Base-by-base conservation (phyloP, 257 asterid genomes). In the Thymus quinquecostatus region DNA sequence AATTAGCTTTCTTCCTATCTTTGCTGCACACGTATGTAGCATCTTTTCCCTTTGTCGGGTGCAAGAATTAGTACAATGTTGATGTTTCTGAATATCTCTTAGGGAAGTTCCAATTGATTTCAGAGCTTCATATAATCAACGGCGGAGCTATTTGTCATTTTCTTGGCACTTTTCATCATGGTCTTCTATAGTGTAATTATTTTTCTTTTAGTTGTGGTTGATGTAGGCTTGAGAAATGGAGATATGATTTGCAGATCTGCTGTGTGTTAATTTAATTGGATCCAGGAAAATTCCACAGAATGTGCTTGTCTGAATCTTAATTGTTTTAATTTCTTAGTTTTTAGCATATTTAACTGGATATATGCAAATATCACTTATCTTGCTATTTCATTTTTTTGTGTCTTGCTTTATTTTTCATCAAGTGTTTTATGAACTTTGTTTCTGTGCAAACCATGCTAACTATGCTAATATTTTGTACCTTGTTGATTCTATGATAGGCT, bases 401-500 rank as follows among this genome's bases (percentile, higher is more conserved):
- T 13, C 41, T 44, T 8, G 49, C 8, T 21, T 21, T 21, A 21
- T 21, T 21, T 21, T 21, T 21, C 21, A 21, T 21, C 21, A 63
- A 21, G 62, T 56, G 77, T 68, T 32, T 63, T 10, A 6, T 69
- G 29, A 30, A 66, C 8, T 66, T 51, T 40, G 47, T 77, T 21
- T 72, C 53, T 64, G 59, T 49, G 80, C 21, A 60, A 69, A 14
- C 11, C 64, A 40, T 72, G 57, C 28, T 49, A 66, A 71, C 56
- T 61, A 14, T 45, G 66, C 78, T 63, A 77, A 77, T 78, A 65
- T 63, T 50, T 14, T 60, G 60, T 67, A 55, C 28, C 66, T 69
- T 58, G 67, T 82, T 77, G 78, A 66, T 74, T 82, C 70, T 69
- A 61, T 77, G 61, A 72, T 84, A 91, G 97, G 97, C 97, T 3